Percentiles rank a stretch among this genome's conserved stretches.
Conservation (phyloP, 495 filamentous ascomycete species). For the Sporormia fimetaria region DNA sequence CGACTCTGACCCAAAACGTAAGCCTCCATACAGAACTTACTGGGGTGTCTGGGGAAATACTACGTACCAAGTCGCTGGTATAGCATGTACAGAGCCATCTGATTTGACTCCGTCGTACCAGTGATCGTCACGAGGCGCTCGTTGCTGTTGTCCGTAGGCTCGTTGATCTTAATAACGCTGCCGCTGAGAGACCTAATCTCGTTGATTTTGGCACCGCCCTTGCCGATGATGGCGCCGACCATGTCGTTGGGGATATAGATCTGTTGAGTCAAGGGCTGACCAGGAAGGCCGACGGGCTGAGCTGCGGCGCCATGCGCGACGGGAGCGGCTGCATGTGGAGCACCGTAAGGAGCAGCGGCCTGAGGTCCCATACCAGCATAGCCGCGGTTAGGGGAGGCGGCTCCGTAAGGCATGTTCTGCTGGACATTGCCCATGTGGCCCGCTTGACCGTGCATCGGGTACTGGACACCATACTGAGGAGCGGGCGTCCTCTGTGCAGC, state of each 20-base stretch:
- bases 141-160: constrained; percentile 97
- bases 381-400: constrained; percentile 51
- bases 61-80: constrained; percentile 89
- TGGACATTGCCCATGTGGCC: constrained; percentile 33
- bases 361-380: constrained; percentile 70
- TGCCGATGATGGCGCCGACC: constrained; percentile 98
- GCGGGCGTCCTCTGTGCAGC: constrained; percentile 50
- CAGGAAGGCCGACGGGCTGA: constrained; percentile 46
- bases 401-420: constrained; percentile 61
- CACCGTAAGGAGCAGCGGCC: constrained; percentile 54
- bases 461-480: constrained; percentile 39
- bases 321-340: constrained; percentile 41
- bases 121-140: constrained; percentile 96
- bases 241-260: constrained; percentile 99
- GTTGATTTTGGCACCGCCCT: constrained; percentile 98
- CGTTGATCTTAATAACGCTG: constrained; percentile 99
- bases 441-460: constrained; percentile 41
- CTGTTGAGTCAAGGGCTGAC: constrained; percentile 83
- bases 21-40: not conserved
- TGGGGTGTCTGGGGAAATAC: not conserved
- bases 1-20: not conserved
- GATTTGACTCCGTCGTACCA: constrained; percentile 93
- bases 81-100: constrained; percentile 98
- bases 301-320: constrained; percentile 42
- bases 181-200: constrained; percentile 94